Percentiles rank a stretch among this genome's conserved stretches.
Conservation (phyloP, 164 flowering plant species). For the Vitis rotundifolia region DNA sequence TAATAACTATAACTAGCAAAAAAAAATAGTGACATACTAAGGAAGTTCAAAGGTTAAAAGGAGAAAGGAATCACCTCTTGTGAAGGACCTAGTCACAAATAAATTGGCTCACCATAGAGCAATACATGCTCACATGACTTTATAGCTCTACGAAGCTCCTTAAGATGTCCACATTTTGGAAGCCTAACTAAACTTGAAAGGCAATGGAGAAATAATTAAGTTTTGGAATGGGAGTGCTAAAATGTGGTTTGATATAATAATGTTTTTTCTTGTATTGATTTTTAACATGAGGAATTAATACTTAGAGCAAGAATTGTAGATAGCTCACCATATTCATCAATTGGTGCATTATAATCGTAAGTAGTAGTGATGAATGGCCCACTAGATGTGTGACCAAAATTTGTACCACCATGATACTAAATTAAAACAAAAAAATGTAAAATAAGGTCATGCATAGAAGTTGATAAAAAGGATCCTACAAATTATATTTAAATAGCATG, state of each 20-base stretch:
- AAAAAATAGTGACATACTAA: not conserved
- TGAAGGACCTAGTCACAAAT: slow-evolving; percentile 67
- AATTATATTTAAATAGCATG: not conserved
- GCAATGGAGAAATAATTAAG: slow-evolving; percentile 7
- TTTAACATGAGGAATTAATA: not conserved
- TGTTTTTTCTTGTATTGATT: too few species aligned
- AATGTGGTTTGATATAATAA: too few species aligned
- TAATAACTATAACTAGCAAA: not conserved
- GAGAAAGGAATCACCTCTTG: slow-evolving; percentile 61
- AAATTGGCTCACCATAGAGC: slow-evolving; percentile 49
- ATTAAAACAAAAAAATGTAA: not conserved
- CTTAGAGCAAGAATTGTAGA: not conserved
- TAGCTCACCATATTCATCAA: slow-evolving; percentile 90
- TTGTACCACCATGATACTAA: slow-evolving; percentile 99
- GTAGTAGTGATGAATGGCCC: slow-evolving; percentile 99
- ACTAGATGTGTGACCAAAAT: slow-evolving; percentile 94
- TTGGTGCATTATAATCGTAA: slow-evolving; percentile 99
- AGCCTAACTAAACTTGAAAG: slow-evolving; percentile 74
- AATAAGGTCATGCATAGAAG: not conserved
- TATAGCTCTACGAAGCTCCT: slow-evolving; percentile 82
- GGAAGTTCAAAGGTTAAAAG: not conserved
- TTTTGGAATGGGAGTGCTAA: not conserved
- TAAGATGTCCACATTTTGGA: slow-evolving; percentile 99
- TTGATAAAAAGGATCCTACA: not conserved
- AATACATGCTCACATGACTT: slow-evolving; percentile 70